phyloP scores from a whole-genome alignment of 257 asterid genomes.

The Solanum pennellii region DNA sequence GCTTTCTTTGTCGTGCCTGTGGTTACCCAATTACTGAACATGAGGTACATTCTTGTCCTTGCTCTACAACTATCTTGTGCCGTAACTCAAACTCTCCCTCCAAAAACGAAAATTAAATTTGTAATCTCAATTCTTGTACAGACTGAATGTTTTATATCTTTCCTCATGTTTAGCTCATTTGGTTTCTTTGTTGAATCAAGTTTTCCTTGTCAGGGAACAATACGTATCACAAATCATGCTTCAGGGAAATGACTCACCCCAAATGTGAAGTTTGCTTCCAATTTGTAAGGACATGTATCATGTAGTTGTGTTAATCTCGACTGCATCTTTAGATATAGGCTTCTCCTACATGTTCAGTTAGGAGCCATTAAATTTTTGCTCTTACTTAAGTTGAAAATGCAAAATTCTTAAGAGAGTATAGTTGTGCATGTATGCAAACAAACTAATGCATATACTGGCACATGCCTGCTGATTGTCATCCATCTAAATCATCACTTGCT shows the following conservation, averaged over 20 bases:
- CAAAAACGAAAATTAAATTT: not conserved
- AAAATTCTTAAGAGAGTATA: not conserved
- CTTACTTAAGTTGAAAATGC: not conserved
- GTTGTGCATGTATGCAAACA: not conserved
- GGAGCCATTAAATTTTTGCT: not conserved
- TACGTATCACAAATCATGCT: constrained; percentile 81
- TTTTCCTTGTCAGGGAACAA: constrained; percentile 84
- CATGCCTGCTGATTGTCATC: not conserved
- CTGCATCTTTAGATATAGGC: not conserved
- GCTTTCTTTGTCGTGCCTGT: constrained; percentile 80
- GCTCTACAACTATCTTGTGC: not conserved
- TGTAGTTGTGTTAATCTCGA: not conserved
- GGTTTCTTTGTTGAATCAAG: constrained; percentile 56
- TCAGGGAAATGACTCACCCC: constrained; percentile 92
- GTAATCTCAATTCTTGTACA: not conserved
- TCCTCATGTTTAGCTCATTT: constrained; percentile 12
- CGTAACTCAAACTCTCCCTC: not conserved
- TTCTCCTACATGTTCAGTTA: not conserved
- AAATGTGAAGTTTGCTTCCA: constrained; percentile 94
- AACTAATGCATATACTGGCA: not conserved
- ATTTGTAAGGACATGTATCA: constrained; percentile 37
- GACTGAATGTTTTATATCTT: not conserved
- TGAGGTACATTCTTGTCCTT: constrained; percentile 39
- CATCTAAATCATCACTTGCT: not conserved
- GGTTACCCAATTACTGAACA: constrained; percentile 67